Evolutionary conservation across 352 stramenopile genomes (phyloP).

Genomic region (Pythium utonaiense): DNA sequence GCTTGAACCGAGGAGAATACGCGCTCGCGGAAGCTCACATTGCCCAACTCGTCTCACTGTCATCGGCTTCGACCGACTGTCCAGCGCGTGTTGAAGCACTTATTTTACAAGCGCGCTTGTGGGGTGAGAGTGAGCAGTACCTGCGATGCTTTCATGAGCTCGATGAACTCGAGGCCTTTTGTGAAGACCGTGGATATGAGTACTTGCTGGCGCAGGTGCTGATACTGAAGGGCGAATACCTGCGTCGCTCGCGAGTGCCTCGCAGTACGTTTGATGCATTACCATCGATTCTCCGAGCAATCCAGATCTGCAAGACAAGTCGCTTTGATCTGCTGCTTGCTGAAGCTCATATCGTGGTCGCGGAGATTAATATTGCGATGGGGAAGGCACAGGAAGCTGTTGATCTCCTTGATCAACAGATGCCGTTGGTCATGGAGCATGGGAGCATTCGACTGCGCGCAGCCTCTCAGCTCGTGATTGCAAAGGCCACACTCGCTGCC

Average conservation of each 20-base stretch:
- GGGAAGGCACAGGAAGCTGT: conserved; percentile 43
- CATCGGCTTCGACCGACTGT: conserved; percentile 41
- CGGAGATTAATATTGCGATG: conserved; percentile 61
- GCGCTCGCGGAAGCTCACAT: conserved; percentile 40
- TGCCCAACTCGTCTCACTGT: conserved; percentile 38
- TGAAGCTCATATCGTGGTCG: conserved; percentile 57
- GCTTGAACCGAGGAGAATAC: conserved; percentile 44
- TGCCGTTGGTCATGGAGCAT: conserved; percentile 66
- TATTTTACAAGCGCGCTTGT: conserved; percentile 31
- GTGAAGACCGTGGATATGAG: conserved; percentile 32
- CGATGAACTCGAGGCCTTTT: conserved; percentile 37
- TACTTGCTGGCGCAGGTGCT: conserved; percentile 52
- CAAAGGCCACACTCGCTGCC: conserved; percentile 43
- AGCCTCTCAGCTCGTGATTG: conserved; percentile 52
- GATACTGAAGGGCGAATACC: conserved; percentile 40
- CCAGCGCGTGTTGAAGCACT: conserved; percentile 43
- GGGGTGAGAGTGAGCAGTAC: conserved; percentile 32
- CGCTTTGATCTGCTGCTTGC: conserved; percentile 58
- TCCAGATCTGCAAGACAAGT: conserved; percentile 46
- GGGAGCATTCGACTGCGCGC: conserved; percentile 49
- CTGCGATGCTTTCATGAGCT: conserved; percentile 37
- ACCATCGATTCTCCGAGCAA: conserved; percentile 32
- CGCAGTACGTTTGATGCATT: conserved; percentile 55
- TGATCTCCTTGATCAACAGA: conserved; percentile 50
- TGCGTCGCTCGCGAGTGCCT: conserved; percentile 27